Evolutionary conservation across 108 stramenopile genomes (phyloP), one percentile per base, ranked within the genome.

Genomic region (Aureococcus anophagefferens): DNA sequence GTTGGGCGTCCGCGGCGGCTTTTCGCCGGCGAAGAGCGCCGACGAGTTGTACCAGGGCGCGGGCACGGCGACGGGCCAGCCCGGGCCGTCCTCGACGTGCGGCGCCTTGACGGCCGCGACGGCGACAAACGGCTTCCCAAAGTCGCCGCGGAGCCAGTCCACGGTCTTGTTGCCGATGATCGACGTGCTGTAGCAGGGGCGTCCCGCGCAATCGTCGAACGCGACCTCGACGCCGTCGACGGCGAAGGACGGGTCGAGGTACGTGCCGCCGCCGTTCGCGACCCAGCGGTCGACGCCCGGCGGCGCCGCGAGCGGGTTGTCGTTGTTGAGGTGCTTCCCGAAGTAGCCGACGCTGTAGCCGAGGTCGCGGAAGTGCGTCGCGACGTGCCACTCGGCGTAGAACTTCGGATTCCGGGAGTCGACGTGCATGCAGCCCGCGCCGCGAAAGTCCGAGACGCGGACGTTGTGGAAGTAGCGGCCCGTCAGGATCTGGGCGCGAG

Each of bases 1-100:
- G 70, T 83, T 86, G 21, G 85, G 85, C 63, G 77, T 83, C 35
- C 85, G 63, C 5, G 81, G 81, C n/a, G n/a, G n/a, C n/a, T n/a
- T n/a, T n/a, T n/a, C n/a, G 30, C 80, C 85, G 72, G 77, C 73
- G 65, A 59, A 40, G 25, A 5, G 5, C 11, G 70, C 71, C 28
- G 68, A 36, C 30, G 74, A 64, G 64, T 0, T 17, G 64, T 83
- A 80, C 83, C 83, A 83, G 0, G 83, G 83, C n/a, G 83, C 83
- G 37, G 83, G 79, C 31, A 80, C 79, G 44, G 83, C 35, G n/a
- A 40, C 29, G 16, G 83, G 79, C 65, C 67, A 83, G 21, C 74
- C 79, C 16, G 72, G 68, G 15, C 79, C 79, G 75, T 83, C 83
- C 59, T 80, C 72, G 30, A 83, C 65, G 65, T 83, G 83, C 9